phyloP scores from a whole-genome alignment of 2,329 filamentous ascomycete genomes.

The Bipolaris victoriae region DNA sequence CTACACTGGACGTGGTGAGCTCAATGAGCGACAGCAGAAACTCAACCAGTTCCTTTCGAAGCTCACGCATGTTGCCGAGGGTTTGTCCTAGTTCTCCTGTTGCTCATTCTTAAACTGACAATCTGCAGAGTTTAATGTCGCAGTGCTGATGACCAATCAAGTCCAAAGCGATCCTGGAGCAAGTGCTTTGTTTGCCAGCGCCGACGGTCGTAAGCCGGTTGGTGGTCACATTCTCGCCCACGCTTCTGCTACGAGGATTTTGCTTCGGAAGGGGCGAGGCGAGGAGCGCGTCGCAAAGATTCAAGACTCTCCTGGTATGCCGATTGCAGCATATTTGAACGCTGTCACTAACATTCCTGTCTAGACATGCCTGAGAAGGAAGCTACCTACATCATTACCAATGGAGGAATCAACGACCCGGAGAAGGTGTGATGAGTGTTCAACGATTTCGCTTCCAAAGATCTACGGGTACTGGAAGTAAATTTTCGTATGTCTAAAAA shows the following conservation, averaged over 20 bases:
- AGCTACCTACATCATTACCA: slow-evolving; percentile 73
- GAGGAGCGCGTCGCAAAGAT: slow-evolving; percentile 75
- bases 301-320: slow-evolving; percentile 69
- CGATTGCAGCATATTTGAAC: slow-evolving; percentile 8
- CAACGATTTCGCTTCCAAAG: background rate
- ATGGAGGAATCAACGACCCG: slow-evolving; percentile 70
- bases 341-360: slow-evolving; percentile 25
- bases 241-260: slow-evolving; percentile 69
- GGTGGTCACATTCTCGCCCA: slow-evolving; percentile 73
- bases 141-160: slow-evolving; percentile 66
- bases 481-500: too few species aligned
- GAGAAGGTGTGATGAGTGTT: slow-evolving; percentile 60
- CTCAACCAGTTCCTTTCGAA: slow-evolving; percentile 69
- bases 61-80: slow-evolving; percentile 69
- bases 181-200: slow-evolving; percentile 69
- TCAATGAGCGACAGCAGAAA: slow-evolving; percentile 72
- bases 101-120: background rate
- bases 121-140: slow-evolving; percentile 67
- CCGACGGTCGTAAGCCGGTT: slow-evolving; percentile 70
- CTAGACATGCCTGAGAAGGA: slow-evolving; percentile 71
- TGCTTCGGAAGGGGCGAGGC: slow-evolving; percentile 71
- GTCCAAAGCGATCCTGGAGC: slow-evolving; percentile 74
- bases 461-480: background rate
- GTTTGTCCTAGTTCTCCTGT: slow-evolving; percentile 36
- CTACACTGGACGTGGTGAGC: slow-evolving; percentile 69